These are phyloP conservation scores for Pythium apleroticum DNA, from an alignment of 352 stramenopile genomes.

Conservation along the genomic window DNA sequence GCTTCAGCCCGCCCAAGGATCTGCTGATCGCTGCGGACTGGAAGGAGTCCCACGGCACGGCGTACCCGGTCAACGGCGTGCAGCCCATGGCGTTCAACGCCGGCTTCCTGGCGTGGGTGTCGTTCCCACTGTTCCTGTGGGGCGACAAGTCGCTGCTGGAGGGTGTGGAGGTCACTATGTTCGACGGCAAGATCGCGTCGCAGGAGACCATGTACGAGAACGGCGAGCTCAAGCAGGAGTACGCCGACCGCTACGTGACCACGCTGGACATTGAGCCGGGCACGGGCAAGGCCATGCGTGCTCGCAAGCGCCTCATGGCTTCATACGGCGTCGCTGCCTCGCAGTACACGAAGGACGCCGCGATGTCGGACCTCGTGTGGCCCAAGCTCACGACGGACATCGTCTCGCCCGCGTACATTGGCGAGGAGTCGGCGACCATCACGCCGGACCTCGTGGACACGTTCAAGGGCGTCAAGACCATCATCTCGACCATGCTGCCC, in stretches of 20 bases:
- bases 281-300: constrained; percentile 63
- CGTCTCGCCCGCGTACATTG: constrained; percentile 58
- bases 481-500: constrained; percentile 51
- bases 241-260: constrained; percentile 44
- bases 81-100: constrained; percentile 64
- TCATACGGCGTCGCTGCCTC: constrained; percentile 49
- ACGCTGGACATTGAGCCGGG: constrained; percentile 61
- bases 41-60: constrained; percentile 43
- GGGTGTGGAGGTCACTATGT: constrained; percentile 53
- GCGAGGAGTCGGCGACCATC: constrained; percentile 47
- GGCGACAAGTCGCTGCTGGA: constrained; percentile 46
- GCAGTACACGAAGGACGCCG: constrained; percentile 22
- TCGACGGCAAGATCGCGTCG: constrained; percentile 40
- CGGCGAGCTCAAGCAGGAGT: constrained; percentile 38
- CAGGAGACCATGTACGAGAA: constrained; percentile 43
- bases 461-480: constrained; percentile 42
- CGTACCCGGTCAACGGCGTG: constrained; percentile 59
- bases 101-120: constrained; percentile 73
- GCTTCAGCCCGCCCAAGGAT: constrained; percentile 44
- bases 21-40: constrained; percentile 34
- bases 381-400: constrained; percentile 44
- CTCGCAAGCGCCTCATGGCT: constrained; percentile 52
- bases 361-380: constrained; percentile 67
- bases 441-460: constrained; percentile 39
- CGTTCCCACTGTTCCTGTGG: constrained; percentile 67